Evolutionary conservation across 2,329 filamentous ascomycete species (phyloP).

Genomic region (Apiospora arundinis): DNA sequence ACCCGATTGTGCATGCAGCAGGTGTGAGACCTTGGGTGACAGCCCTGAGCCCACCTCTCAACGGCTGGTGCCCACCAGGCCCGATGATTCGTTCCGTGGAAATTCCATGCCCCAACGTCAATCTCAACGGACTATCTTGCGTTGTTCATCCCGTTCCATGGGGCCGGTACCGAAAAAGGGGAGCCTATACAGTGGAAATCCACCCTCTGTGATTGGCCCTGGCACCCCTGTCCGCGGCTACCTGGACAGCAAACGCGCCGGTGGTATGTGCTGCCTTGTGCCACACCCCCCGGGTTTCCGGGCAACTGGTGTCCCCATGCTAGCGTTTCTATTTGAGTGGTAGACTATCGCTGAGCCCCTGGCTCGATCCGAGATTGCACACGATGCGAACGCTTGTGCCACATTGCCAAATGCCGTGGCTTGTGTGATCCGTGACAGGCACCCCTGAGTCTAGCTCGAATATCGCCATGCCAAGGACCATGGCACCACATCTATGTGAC

Average conservation of each 20-base stretch:
- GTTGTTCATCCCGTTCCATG: too few species aligned
- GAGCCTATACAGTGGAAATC: constrained; percentile 7
- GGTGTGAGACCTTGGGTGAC: not conserved
- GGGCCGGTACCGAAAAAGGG: not conserved
- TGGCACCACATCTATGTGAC: not conserved
- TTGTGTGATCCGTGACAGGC: not conserved
- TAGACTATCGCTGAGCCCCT: not conserved
- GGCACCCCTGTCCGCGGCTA: not conserved
- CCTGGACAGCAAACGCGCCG: not conserved
- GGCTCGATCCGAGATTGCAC: not conserved
- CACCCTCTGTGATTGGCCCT: not conserved
- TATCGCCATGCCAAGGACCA: not conserved
- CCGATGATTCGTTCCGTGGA: not conserved
- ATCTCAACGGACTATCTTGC: too few species aligned
- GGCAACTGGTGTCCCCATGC: not conserved
- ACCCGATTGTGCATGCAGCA: constrained; percentile 11
- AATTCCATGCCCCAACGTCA: too few species aligned
- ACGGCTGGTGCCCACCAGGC: not conserved
- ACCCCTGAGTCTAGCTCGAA: not conserved
- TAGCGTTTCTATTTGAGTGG: not conserved
- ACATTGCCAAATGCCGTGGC: not conserved
- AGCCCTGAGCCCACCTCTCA: not conserved
- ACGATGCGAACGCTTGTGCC: not conserved
- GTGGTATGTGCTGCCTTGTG: not conserved
- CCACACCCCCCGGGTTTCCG: not conserved